Base-by-base conservation (phyloP, 495 filamentous ascomycete genomes). In the Penicillium egyptiacum region DNA sequence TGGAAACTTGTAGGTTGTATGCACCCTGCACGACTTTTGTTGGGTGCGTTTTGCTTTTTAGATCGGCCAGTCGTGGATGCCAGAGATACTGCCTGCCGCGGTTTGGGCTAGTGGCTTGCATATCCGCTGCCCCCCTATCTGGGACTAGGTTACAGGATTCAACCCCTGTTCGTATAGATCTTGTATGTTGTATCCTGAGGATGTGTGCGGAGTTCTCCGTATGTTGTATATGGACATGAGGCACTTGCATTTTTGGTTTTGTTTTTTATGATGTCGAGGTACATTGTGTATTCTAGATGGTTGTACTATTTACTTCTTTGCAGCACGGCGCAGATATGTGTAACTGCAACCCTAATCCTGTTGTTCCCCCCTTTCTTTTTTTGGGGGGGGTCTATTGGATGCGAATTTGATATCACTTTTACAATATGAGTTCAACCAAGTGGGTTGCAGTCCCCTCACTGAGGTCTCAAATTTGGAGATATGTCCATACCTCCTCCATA, bases 71-170 rank as follows among this genome's bases (percentile, higher is more conserved):
- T 63, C 53, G 31, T 33, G 16, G 35, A 14, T 25, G 50, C 40
- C 44, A 28, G 53, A 50, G 60, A 50, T 46, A 31, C 30, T 56
- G 28, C 14, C 59, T 52, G 49, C 47, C 26, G 25, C 30, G 39
- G 33, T 22, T 23, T 39, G 35, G 12, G 14, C 23, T 39, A 5
- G 35, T 39, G 54, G 50, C 56, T 44, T 65, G 60, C 63, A 66
- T 66, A 66, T 41, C 53, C 60, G 63, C 57, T 61, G 41, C 17
- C 43, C 39, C 28, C 19, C 26, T n/a, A 39, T 57, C 22, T 41
- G 45, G 55, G 53, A 41, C 53, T 49, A 20, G 45, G 48, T n/a
- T 49, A 23, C 23, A 35, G 25, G 30, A 22, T 40, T 39, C 6
- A 35, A 5, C 11, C 23, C 23, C 23, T 53, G 39, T 22, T 40